These are phyloP conservation scores for Neocallimastix lanati DNA, from an alignment of 192 early-diverging fungal genomes.

Conservation along the genomic window DNA sequence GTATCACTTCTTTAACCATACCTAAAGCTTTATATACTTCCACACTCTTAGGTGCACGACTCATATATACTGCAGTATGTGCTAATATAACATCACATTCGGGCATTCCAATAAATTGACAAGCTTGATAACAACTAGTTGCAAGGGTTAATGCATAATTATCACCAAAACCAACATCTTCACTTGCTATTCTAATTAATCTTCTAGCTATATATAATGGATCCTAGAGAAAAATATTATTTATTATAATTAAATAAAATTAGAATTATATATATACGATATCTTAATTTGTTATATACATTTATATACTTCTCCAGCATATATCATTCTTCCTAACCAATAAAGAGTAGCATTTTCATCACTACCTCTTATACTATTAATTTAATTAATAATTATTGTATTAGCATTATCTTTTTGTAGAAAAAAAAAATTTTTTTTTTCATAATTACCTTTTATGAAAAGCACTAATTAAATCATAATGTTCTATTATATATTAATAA, in stretches of 20 bases:
- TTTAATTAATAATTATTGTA: too few relatives aligned
- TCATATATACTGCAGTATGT: constrained; percentile 57
- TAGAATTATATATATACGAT: too few relatives aligned
- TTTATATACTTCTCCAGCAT: constrained; percentile 54
- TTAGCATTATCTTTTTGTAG: too few relatives aligned
- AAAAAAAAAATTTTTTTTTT: too few relatives aligned
- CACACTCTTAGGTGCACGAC: constrained; percentile 64
- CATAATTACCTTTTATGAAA: constrained; percentile 52
- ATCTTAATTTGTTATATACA: too few relatives aligned
- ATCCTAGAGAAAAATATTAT: too few relatives aligned
- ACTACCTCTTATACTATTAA: neutral
- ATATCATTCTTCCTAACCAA: constrained; percentile 80
- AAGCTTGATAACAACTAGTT: constrained; percentile 61
- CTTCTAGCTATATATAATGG: constrained; percentile 67
- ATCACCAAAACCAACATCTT: constrained; percentile 79
- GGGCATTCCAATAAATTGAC: constrained; percentile 76
- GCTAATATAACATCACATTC: constrained; percentile 76
- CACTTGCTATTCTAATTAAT: constrained; percentile 60
- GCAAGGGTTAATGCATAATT: constrained; percentile 52
- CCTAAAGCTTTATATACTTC: constrained; percentile 60
- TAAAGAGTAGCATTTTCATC: constrained; percentile 19
- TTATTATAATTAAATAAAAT: too few relatives aligned
- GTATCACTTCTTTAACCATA: constrained; percentile 40
- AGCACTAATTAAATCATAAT: constrained; percentile 79
- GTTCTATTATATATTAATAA: constrained; percentile 17